phyloP scores from a whole-genome alignment of 2,329 filamentous ascomycete genomes.

The Epichloe hybrida region DNA sequence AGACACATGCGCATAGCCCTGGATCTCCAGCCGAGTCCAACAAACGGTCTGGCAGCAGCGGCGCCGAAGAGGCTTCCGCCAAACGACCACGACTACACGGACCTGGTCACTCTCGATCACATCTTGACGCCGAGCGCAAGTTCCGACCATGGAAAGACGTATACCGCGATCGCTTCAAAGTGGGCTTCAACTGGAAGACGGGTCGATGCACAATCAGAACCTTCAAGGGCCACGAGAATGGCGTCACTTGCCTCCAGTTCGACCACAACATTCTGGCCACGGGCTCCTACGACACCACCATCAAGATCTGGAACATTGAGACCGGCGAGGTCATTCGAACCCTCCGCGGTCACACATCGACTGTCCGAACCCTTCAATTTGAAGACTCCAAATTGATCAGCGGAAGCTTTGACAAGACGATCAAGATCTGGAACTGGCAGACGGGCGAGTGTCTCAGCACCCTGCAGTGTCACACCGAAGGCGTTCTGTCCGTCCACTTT shows the following conservation, averaged over 20 bases:
- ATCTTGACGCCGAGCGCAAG: constrained; percentile 30
- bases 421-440: constrained; percentile 95
- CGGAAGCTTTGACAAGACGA: constrained; percentile 72
- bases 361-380: constrained; percentile 83
- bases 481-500: constrained; percentile 80
- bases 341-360: constrained; percentile 65
- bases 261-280: constrained; percentile 86
- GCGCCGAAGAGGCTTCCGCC: constrained; percentile 16
- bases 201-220: constrained; percentile 74
- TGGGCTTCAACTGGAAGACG: constrained; percentile 96
- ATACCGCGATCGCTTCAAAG: constrained; percentile 88
- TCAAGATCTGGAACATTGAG: constrained; percentile 93
- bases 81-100: constrained; percentile 22
- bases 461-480: constrained; percentile 63
- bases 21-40: constrained; percentile 14
- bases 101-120: constrained; percentile 16
- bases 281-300: constrained; percentile 86
- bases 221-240: constrained; percentile 77
- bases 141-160: constrained; percentile 85
- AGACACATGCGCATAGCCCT: constrained; percentile 11
- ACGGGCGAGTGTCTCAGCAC: constrained; percentile 79
- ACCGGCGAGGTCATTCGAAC: constrained; percentile 79
- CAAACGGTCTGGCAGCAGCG: constrained; percentile 19
- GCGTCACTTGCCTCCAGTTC: constrained; percentile 42
- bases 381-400: constrained; percentile 85